phyloP scores from a whole-genome alignment of 2,329 filamentous ascomycete species.

The Intubia oerlemansii region DNA sequence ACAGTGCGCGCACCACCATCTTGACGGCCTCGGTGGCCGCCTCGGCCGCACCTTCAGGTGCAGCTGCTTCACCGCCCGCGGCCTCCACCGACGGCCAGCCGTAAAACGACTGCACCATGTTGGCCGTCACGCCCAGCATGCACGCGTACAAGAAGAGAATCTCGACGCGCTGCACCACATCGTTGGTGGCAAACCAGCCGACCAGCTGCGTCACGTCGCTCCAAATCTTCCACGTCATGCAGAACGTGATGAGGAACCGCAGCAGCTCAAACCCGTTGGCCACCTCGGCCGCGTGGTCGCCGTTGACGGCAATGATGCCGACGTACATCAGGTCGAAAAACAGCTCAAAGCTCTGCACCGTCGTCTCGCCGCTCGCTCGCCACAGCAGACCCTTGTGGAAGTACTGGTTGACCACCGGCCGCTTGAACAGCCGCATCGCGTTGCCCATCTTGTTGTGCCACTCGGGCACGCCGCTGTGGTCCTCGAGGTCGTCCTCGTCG shows the following conservation, averaged over 20 bases:
- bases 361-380: conserved; percentile 34
- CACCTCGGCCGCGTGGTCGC: conserved; percentile 35
- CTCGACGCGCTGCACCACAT: conserved; percentile 34
- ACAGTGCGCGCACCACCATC: neutral
- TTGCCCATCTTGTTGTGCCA: conserved; percentile 13
- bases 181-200: conserved; percentile 41
- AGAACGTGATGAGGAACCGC: conserved; percentile 37
- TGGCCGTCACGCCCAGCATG: conserved; percentile 39
- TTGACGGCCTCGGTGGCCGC: neutral
- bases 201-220: conserved; percentile 33
- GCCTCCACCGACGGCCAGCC: conserved; percentile 10
- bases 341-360: conserved; percentile 41
- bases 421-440: conserved; percentile 34
- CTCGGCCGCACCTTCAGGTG: neutral
- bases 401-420: conserved; percentile 40
- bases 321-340: conserved; percentile 44
- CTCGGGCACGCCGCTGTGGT: conserved; percentile 4
- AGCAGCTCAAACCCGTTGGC: conserved; percentile 32
- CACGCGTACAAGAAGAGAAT: conserved; percentile 39
- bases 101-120: conserved; percentile 34
- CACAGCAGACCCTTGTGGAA: conserved; percentile 44
- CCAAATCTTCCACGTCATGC: conserved; percentile 44
- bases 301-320: conserved; percentile 41
- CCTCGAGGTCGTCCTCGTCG: conserved; percentile 4
- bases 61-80: neutral